Percentiles rank a stretch among this genome's conserved stretches.
Conservation (phyloP, 2,329 filamentous ascomycete species). For the Ceratocystis colombiana region DNA sequence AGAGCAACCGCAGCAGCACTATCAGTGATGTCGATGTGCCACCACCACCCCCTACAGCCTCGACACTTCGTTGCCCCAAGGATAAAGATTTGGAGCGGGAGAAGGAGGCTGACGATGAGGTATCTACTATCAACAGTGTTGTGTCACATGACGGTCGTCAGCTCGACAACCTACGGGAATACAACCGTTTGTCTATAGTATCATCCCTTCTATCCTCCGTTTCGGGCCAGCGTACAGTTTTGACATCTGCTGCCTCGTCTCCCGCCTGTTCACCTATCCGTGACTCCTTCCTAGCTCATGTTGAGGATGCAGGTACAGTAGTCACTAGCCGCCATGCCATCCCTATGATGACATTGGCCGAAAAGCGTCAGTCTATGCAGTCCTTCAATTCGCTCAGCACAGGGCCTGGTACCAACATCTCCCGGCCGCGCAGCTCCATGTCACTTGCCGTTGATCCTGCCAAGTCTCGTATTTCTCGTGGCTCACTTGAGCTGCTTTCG, state of each 20-base stretch:
- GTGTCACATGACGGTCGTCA: conserved; percentile 50
- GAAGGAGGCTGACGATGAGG: conserved; percentile 37
- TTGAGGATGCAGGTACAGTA: conserved; percentile 33
- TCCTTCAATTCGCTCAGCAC: conserved; percentile 30
- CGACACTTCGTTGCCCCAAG: background rate
- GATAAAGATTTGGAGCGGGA: conserved; percentile 20
- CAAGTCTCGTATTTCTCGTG: conserved; percentile 8
- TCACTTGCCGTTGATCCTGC: conserved; percentile 36
- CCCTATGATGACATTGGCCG: conserved; percentile 35
- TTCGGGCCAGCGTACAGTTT: conserved; percentile 45
- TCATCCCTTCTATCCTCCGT: conserved; percentile 45
- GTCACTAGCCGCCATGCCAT: conserved; percentile 34
- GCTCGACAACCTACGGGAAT: conserved; percentile 48
- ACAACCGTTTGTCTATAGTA: conserved; percentile 48
- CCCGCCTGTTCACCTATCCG: conserved; percentile 47
- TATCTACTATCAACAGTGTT: conserved; percentile 48
- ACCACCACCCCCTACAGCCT: background rate
- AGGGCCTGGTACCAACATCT: conserved; percentile 29
- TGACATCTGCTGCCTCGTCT: conserved; percentile 51
- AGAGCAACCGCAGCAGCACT: conserved; percentile 30
- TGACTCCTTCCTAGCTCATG: conserved; percentile 40
- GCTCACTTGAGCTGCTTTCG: conserved; percentile 12
- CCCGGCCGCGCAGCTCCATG: conserved; percentile 38
- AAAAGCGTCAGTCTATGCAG: conserved; percentile 45
- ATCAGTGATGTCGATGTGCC: conserved; percentile 21